phyloP scores from a whole-genome alignment of 1,284 basidiomycete genomes.

The Peniophora sp. region DNA sequence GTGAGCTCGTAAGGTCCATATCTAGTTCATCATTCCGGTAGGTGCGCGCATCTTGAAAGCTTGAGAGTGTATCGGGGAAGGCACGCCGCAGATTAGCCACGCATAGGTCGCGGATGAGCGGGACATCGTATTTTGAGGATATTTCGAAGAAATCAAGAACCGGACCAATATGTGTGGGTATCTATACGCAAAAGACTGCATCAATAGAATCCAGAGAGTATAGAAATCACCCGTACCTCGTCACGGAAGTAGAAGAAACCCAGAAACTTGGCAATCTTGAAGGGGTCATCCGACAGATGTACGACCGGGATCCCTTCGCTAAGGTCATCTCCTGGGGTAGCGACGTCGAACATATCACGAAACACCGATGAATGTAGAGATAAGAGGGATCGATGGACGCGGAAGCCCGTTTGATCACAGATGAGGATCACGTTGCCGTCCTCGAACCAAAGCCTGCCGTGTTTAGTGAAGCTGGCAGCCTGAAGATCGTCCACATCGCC shows the following conservation, averaged over 20 bases:
- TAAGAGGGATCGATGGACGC: constrained; percentile 1
- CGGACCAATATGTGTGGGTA: background rate
- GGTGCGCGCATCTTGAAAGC: background rate
- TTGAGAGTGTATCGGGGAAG: background rate
- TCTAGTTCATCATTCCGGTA: background rate
- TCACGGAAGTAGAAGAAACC: background rate
- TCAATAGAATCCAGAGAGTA: no score
- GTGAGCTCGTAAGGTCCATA: background rate
- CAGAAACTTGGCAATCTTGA: background rate
- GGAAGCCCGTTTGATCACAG: background rate
- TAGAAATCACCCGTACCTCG: no score
- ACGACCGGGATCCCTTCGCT: background rate
- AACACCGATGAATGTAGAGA: background rate
- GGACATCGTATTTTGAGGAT: background rate
- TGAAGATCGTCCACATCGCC: no score
- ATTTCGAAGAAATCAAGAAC: background rate
- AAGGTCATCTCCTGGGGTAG: background rate
- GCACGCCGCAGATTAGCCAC: background rate
- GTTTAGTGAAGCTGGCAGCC: background rate
- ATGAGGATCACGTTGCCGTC: constrained; percentile 1
- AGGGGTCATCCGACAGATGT: background rate
- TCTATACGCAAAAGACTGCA: no score
- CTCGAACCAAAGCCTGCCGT: background rate
- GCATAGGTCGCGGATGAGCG: background rate
- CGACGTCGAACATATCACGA: constrained; percentile 1